Percentiles rank a stretch among this genome's conserved stretches.
Evolutionary conservation across 2,329 filamentous ascomycete genomes (phyloP).

Genomic region (Canariomyces notabilis): DNA sequence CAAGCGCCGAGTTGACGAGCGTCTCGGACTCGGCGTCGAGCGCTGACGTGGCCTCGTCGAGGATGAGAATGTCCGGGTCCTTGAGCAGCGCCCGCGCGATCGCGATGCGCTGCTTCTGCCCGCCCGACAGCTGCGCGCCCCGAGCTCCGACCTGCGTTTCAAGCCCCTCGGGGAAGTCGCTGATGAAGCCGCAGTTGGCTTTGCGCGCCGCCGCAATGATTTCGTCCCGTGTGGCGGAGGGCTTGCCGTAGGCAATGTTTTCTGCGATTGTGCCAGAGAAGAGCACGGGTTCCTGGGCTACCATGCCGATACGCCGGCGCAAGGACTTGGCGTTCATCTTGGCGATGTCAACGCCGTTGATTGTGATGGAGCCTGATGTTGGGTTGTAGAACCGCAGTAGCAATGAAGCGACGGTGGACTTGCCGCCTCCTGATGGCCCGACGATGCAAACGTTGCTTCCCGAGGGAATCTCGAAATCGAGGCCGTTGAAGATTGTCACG

Average conservation of each 20-base stretch:
- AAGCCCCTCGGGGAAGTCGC: slow-evolving; percentile 90
- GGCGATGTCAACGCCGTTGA: slow-evolving; percentile 78
- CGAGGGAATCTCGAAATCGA: slow-evolving; percentile 86
- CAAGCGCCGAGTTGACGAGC: slow-evolving; percentile 85
- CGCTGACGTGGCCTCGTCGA: slow-evolving; percentile 94
- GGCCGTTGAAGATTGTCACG: slow-evolving; percentile 81
- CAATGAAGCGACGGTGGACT: slow-evolving; percentile 91
- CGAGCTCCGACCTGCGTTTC: slow-evolving; percentile 91
- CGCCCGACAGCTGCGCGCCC: slow-evolving; percentile 88
- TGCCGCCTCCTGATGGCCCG: slow-evolving; percentile 90
- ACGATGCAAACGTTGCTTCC: slow-evolving; percentile 96
- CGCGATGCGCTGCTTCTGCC: slow-evolving; percentile 96
- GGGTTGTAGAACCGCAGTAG: slow-evolving; percentile 88
- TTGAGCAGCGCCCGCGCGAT: slow-evolving; percentile 94
- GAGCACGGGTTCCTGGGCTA: slow-evolving; percentile 91
- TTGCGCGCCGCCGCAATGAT: slow-evolving; percentile 83
- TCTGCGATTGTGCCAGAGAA: slow-evolving; percentile 81
- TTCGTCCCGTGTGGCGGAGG: slow-evolving; percentile 69
- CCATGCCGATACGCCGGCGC: slow-evolving; percentile 86
- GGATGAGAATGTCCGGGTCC: slow-evolving; percentile 90
- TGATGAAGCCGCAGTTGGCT: slow-evolving; percentile 95
- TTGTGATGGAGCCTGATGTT: slow-evolving; percentile 68
- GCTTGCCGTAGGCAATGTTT: slow-evolving; percentile 88
- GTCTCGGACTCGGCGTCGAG: slow-evolving; percentile 96
- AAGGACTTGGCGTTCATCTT: slow-evolving; percentile 91